These are phyloP conservation scores for Xylariaceae sp. DNA, from an alignment of 2,329 filamentous ascomycete species.

Conservation along the genomic window DNA sequence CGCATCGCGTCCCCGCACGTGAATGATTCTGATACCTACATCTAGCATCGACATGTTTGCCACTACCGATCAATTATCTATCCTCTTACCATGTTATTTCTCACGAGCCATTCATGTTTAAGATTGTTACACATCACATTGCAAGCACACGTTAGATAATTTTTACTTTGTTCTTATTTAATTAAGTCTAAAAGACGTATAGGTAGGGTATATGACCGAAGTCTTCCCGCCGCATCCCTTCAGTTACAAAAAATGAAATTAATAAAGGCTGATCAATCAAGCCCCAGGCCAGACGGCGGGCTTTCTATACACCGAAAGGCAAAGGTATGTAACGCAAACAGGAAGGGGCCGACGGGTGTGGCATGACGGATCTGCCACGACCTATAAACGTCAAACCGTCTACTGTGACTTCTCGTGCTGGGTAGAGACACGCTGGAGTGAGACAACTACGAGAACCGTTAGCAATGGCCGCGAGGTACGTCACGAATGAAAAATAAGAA, in stretches of 20 bases:
- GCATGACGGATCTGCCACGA: conserved; percentile 21
- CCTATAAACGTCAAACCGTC: conserved; percentile 22
- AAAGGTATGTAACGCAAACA: conserved; percentile 30
- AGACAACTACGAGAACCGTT: conserved; percentile 64
- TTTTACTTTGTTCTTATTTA: conserved; percentile 32
- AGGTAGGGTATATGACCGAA: conserved; percentile 33
- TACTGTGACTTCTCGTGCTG: conserved; percentile 87
- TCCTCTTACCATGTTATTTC: too few species aligned
- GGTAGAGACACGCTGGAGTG: conserved; percentile 82
- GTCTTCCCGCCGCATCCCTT: conserved; percentile 34
- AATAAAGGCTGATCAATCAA: conserved; percentile 25
- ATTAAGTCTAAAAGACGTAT: conserved; percentile 33
- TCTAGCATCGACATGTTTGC: too few species aligned
- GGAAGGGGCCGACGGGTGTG: conserved; percentile 23
- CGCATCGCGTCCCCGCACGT: too few species aligned
- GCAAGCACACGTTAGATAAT: not conserved
- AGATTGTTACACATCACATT: too few species aligned
- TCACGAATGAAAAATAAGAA: conserved; percentile 3
- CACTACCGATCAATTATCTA: too few species aligned
- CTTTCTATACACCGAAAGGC: conserved; percentile 31
- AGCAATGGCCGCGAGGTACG: conserved; percentile 35
- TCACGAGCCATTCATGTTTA: too few species aligned
- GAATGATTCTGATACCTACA: too few species aligned
- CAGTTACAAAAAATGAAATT: conserved; percentile 36
- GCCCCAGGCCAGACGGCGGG: conserved; percentile 25